These are phyloP conservation scores for Sonneratia alba DNA, from an alignment of 345 rosid genomes.

Conservation along the genomic window DNA sequence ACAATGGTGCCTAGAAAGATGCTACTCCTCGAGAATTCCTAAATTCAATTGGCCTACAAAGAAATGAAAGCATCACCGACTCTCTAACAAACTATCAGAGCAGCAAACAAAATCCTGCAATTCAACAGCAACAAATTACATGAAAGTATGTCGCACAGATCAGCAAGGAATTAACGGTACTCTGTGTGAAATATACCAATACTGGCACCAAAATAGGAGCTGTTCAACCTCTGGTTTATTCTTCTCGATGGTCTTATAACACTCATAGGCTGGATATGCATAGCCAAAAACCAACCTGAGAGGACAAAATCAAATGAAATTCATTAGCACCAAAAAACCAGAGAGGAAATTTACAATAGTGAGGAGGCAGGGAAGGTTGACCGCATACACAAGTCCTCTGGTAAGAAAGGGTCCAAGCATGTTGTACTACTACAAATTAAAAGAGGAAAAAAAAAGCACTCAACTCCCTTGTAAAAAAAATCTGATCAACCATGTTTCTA, in stretches of 20 bases:
- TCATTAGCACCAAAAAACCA: background rate
- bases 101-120: conserved; percentile 60
- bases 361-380: background rate
- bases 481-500: too few species aligned
- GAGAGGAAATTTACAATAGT: background rate
- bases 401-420: conserved; percentile 50
- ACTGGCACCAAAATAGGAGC: conserved; percentile 63
- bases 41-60: conserved; percentile 27
- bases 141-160: too few species aligned
- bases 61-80: conserved; percentile 53
- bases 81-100: conserved; percentile 51
- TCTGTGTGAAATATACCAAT: conserved; percentile 24
- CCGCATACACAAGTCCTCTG: conserved; percentile 43
- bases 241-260: conserved; percentile 50
- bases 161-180: background rate
- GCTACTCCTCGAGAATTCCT: background rate
- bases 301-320: background rate
- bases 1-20: background rate
- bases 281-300: conserved; percentile 48
- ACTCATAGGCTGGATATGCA: conserved; percentile 61
- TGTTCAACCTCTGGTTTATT: conserved; percentile 52
- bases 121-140: background rate
- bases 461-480: too few species aligned
- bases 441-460: background rate
- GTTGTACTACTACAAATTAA: conserved; percentile 12